phyloP scores from a whole-genome alignment of 345 rosid genomes.

The Nephelium lappaceum region DNA sequence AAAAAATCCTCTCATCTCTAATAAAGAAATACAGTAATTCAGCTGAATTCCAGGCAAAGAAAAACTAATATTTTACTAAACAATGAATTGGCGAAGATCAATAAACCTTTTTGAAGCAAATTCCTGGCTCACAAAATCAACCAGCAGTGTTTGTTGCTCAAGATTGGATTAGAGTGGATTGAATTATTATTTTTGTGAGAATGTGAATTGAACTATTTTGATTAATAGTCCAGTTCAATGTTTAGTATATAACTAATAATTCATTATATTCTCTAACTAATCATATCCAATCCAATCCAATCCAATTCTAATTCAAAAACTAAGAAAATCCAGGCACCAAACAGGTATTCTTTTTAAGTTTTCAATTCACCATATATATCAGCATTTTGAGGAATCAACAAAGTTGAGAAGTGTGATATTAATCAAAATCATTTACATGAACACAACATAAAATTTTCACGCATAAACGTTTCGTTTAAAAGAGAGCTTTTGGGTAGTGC shows the following conservation, averaged over 20 bases:
- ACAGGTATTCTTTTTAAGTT: no score
- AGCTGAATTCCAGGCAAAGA: no score
- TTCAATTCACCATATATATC: no score
- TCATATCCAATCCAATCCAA: background rate
- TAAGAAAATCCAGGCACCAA: no score
- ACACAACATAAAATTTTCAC: background rate
- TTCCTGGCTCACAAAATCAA: no score
- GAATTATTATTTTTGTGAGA: no score
- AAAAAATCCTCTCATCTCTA: no score
- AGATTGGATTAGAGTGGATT: background rate
- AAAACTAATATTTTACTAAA: no score
- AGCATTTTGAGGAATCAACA: background rate
- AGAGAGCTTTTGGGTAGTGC: background rate
- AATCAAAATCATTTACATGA: background rate
- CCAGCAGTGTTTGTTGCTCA: background rate
- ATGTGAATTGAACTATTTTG: background rate
- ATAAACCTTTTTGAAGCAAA: background rate
- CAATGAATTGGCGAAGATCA: no score
- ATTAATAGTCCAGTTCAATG: background rate
- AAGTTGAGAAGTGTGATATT: background rate
- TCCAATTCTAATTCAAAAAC: no score
- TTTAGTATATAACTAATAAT: background rate
- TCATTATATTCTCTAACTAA: background rate
- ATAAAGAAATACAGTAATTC: no score
- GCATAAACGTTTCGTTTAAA: background rate